Evolutionary conservation across 169 alveolate genomes (phyloP), one percentile per base, ranked within the genome.

Genomic region (Plasmodium ovale): DNA sequence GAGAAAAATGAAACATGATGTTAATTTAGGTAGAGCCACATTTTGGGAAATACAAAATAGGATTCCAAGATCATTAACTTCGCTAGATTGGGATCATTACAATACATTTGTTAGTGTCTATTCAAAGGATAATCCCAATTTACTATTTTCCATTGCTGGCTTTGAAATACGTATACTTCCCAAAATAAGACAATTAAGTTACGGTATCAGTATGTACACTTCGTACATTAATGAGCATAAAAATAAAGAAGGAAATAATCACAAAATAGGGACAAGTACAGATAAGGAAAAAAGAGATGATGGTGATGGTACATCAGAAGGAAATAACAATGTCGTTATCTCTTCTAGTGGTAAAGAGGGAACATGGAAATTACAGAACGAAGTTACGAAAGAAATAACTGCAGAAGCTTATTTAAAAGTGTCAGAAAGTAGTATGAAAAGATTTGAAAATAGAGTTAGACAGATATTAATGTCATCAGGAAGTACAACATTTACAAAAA

Each of bases 21-120:
- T 98, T 27, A 97, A 98, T 91, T 94, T 98, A 59, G 99, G 99
- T 0, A 97, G 99, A 68, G 99, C 99, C 1, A 98, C 98, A 16
- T 99, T 98, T 90, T 99, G 99, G 99, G 99, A 99, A 95, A 97
- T 99, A 72, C 98, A 98, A 93, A 98, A 99, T 90, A 96, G 99
- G n/a, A 92, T 99, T 44, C 99, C 99, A 25, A 94, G 99, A 79
- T 97, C 99, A 19, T 87, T 99, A 14, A 97, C 99, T 23, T 97
- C 99, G 3, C 92, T 99, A 49, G 99, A 98, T 68, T 99, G 99
- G 99, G 89, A 87, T 33, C 88, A 72, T 29, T 97, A 97, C 65
- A 97, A 98, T 64, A 95, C 99, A 10, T 99, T 99, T 93, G 99
- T 98, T 12, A 97, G 99, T 42, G 99, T 99, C 1, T 99, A 99